These are phyloP conservation scores for Dioscorea cayenensis DNA, from an alignment of 116 monocot genomes.

Conservation along the genomic window DNA sequence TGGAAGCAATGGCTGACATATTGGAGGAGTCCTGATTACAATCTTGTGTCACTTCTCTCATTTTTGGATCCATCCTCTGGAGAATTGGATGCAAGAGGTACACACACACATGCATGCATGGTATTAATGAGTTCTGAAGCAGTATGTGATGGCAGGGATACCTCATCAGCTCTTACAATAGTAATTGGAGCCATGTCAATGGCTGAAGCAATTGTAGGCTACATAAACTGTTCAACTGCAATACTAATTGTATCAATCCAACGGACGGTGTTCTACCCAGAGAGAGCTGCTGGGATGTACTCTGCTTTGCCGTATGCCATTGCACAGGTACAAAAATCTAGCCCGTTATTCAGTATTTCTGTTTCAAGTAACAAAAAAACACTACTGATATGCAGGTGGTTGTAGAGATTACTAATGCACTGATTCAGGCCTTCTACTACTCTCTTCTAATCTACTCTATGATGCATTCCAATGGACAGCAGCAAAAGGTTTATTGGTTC, in stretches of 20 bases:
- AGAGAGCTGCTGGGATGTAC: slow-evolving; percentile 2
- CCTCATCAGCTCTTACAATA: neutral
- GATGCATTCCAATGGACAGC: too few relatives aligned
- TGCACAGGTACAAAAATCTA: neutral
- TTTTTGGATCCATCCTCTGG: slow-evolving; percentile 20
- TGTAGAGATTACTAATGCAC: too few relatives aligned
- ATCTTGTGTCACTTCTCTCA: slow-evolving; percentile 14
- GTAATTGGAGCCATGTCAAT: neutral
- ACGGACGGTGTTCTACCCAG: neutral
- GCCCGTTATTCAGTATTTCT: neutral
- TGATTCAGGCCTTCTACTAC: too few relatives aligned
- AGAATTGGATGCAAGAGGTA: neutral
- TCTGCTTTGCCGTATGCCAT: neutral
- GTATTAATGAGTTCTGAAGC: too few relatives aligned
- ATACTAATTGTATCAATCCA: neutral
- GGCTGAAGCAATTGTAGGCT: neutral
- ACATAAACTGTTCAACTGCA: neutral
- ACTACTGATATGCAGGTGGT: too few relatives aligned
- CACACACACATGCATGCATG: neutral
- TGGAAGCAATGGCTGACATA: slow-evolving; percentile 28
- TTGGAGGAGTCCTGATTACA: slow-evolving; percentile 31
- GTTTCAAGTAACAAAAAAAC: too few relatives aligned
- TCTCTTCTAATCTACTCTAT: too few relatives aligned
- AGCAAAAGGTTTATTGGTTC: too few relatives aligned
- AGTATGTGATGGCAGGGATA: neutral